Evolutionary conservation across 2,329 filamentous ascomycete genomes (phyloP), one percentile per base, ranked within the genome.

Genomic region (Pestalotiopsis sp.): DNA sequence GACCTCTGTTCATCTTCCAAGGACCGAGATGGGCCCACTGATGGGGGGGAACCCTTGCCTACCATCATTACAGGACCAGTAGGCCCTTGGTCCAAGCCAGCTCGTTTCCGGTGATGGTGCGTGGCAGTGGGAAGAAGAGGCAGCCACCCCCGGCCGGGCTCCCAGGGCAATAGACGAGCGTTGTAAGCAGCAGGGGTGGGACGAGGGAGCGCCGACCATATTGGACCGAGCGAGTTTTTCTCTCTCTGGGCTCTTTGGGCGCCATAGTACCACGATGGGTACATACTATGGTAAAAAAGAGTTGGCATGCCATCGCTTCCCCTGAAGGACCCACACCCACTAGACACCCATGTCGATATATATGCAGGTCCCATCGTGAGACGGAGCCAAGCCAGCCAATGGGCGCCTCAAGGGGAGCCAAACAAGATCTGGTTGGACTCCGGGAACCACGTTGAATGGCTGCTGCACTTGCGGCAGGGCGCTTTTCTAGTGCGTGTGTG

Each of bases 301-400:
- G 45, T 52, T 52, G 45, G 45, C 45, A 52, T 20, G 17, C 65
- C 27, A 49, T 13, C 17, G 57, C 68, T 73, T 66, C 75, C 75
- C 76, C 75, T 75, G 72, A 74, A 36, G 61, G 59, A 62, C 59
- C 61, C 61, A 45, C 73, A 68, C 70, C 73, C 52, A 58, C 14
- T 61, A 67, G 52, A 62, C 68, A 69, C 73, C 73, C 71, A 72
- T 72, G 69, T 70, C 57, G 68, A 66, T 45, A 67, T 72, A 74
- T 69, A 77, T 72, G 77, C 76, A 78, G 77, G 77, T 77, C 78
- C 65, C 72, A 74, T 75, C 69, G 76, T 78, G 76, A 77, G 76
- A 78, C 77, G 69, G 62, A 39, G 62, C 67, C 45, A 63, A 60
- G 49, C 25, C 31, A 49, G 63, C 75, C 76, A 77, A 77, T 74